Conservation (phyloP, 805 yeast genomes). For the Wickerhamiella cacticola region DNA sequence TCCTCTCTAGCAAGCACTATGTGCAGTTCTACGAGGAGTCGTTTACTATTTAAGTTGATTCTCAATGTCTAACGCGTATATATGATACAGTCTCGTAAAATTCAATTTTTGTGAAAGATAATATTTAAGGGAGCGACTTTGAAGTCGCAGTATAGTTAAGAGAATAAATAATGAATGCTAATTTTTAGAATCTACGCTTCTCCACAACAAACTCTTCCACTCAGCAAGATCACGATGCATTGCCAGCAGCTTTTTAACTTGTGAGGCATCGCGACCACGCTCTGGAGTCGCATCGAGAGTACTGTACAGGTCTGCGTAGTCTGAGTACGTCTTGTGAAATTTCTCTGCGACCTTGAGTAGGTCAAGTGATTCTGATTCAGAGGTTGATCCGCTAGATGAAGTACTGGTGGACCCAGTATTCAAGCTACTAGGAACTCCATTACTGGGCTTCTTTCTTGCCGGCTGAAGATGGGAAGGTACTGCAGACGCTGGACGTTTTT, state of each 20-base stretch:
- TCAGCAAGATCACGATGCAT: slow-evolving; percentile 41
- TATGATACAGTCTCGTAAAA: too few species aligned
- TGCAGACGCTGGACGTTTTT: not conserved
- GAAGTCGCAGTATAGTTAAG: too few species aligned
- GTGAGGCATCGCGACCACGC: slow-evolving; percentile 23
- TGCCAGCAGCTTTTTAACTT: slow-evolving; percentile 34
- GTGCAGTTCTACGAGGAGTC: slow-evolving; percentile 18
- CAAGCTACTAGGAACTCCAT: not conserved
- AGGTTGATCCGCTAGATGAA: not conserved
- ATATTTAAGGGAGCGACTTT: too few species aligned
- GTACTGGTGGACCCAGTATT: not conserved
- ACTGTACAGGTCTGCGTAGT: slow-evolving; percentile 38
- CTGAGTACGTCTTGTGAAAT: slow-evolving; percentile 39
- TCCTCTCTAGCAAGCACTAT: slow-evolving; percentile 12
- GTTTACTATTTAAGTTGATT: slow-evolving; percentile 12
- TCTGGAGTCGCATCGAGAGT: slow-evolving; percentile 20
- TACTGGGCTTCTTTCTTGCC: not conserved
- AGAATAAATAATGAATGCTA: slow-evolving; percentile 6
- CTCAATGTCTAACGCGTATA: too few species aligned
- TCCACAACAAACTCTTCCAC: slow-evolving; percentile 50
- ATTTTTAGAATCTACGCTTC: slow-evolving; percentile 14
- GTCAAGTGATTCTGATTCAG: not conserved
- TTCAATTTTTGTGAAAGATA: too few species aligned
- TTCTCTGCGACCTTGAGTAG: slow-evolving; percentile 36
- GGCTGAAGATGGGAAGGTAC: not conserved